Percentiles rank a stretch among this genome's conserved stretches.
These are phyloP conservation scores for Thelonectria rubi DNA, from an alignment of 2,329 filamentous ascomycete genomes.

Conservation along the genomic window DNA sequence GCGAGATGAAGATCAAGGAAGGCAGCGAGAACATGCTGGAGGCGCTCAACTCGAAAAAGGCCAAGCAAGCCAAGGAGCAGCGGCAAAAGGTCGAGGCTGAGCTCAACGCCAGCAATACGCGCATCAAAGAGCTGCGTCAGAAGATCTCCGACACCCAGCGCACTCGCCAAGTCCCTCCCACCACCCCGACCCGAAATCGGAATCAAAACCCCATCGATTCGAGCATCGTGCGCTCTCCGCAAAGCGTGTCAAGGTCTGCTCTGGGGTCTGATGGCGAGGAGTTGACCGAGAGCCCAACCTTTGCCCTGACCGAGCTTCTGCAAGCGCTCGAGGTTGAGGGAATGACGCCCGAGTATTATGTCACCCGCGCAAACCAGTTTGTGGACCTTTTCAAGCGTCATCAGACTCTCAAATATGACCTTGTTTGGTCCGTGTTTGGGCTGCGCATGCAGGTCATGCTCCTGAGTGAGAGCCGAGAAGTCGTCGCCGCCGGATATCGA, in stretches of 20 bases:
- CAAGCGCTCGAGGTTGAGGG: constrained; percentile 89
- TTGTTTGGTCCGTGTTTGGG: constrained; percentile 96
- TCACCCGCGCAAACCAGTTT: constrained; percentile 87
- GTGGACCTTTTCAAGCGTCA: constrained; percentile 97
- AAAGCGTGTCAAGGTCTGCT: constrained; percentile 63
- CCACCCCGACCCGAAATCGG: constrained; percentile 63
- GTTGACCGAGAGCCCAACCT: constrained; percentile 85
- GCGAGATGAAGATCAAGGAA: constrained; percentile 97
- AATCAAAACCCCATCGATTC: constrained; percentile 56
- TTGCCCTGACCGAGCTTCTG: constrained; percentile 87
- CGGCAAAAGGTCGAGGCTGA: constrained; percentile 84
- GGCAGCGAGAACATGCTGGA: constrained; percentile 98
- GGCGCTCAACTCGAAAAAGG: constrained; percentile 91
- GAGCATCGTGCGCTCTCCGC: constrained; percentile 64
- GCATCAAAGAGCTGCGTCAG: constrained; percentile 68
- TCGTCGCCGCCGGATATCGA: constrained; percentile 92
- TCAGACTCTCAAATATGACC: constrained; percentile 92
- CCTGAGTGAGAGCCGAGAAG: constrained; percentile 92
- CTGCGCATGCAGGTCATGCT: constrained; percentile 95
- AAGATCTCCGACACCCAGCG: constrained; percentile 69
- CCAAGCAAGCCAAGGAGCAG: constrained; percentile 92
- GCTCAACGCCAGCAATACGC: constrained; percentile 84
- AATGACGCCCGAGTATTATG: constrained; percentile 93
- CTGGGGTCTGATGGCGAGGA: constrained; percentile 72
- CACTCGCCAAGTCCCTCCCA: constrained; percentile 55